Evolutionary conservation across 345 rosid species (phyloP).

Genomic region (Citrus reticulata): DNA sequence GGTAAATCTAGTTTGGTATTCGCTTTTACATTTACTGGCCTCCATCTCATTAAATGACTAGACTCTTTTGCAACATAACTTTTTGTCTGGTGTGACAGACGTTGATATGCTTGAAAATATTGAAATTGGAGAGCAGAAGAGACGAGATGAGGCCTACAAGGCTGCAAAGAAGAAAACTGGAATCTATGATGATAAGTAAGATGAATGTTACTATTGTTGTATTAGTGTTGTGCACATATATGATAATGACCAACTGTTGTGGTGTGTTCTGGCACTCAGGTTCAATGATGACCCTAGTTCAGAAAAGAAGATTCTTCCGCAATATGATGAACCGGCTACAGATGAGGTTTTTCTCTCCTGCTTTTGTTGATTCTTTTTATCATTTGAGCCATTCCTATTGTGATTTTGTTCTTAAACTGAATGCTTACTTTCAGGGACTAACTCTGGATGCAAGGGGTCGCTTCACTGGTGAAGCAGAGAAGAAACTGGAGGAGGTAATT

Average conservation of each 20-base stretch:
- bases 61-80: constrained; percentile 33
- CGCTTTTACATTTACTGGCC: constrained; percentile 7
- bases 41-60: constrained; percentile 15
- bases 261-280: constrained; percentile 36
- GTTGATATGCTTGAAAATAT: constrained; percentile 96
- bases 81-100: constrained; percentile 54
- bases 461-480: constrained; percentile 90
- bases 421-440: constrained; percentile 52
- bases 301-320: constrained; percentile 90
- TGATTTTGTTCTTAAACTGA: neutral
- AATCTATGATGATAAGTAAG: constrained; percentile 78
- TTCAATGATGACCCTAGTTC: constrained; percentile 74
- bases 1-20: constrained; percentile 42
- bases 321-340: constrained; percentile 66
- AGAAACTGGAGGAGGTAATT: constrained; percentile 84
- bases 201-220: constrained; percentile 7
- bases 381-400: neutral
- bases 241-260: neutral
- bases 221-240: neutral
- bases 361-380: neutral
- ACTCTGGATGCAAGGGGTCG: constrained; percentile 78
- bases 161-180: constrained; percentile 91
- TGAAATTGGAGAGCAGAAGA: constrained; percentile 98
- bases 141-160: constrained; percentile 80
- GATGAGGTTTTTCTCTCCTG: constrained; percentile 61